A percentile compares a stretch with the other conserved stretches of the same genome.
These are phyloP conservation scores for Boletus pseudo-olivaceus DNA, from an alignment of 768 basidiomycete species.

Conservation along the genomic window DNA sequence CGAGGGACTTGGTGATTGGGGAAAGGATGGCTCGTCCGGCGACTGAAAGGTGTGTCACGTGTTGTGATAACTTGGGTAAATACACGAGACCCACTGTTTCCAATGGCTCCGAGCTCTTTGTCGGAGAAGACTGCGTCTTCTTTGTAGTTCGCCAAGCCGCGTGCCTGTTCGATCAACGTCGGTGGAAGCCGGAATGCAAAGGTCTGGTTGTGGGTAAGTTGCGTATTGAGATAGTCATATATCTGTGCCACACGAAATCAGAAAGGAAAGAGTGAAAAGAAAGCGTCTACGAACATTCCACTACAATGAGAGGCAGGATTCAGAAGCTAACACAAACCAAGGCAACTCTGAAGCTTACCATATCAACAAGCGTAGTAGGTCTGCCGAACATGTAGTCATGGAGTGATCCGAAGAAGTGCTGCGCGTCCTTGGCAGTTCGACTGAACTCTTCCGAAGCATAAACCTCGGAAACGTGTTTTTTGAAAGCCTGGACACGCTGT, in stretches of 20 bases:
- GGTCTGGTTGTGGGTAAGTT: slow-evolving; percentile 77
- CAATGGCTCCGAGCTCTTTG: slow-evolving; percentile 56
- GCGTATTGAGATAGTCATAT: slow-evolving; percentile 75
- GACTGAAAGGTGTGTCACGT: slow-evolving; percentile 42
- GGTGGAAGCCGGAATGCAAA: slow-evolving; percentile 76
- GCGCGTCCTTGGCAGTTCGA: slow-evolving; percentile 49
- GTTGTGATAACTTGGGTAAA: background rate
- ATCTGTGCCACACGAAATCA: slow-evolving; percentile 40
- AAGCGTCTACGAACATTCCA: slow-evolving; percentile 59
- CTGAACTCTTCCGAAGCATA: slow-evolving; percentile 65
- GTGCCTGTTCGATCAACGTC: slow-evolving; percentile 68
- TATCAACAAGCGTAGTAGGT: slow-evolving; percentile 59
- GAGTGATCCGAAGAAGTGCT: slow-evolving; percentile 59
- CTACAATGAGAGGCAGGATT: slow-evolving; percentile 35
- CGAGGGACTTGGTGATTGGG: slow-evolving; percentile 66
- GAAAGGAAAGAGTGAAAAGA: slow-evolving; percentile 1
- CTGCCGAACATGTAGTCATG: slow-evolving; percentile 71
- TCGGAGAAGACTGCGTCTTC: slow-evolving; percentile 73
- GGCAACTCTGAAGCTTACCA: slow-evolving; percentile 41
- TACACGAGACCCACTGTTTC: slow-evolving; percentile 56
- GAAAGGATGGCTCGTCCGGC: slow-evolving; percentile 75
- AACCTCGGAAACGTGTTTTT: slow-evolving; percentile 61
- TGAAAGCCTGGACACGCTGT: slow-evolving; percentile 46
- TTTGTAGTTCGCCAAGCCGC: slow-evolving; percentile 70
- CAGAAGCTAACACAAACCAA: slow-evolving; percentile 1